Evolutionary conservation across 2,329 filamentous ascomycete species (phyloP), one percentile per base, ranked within the genome.

Genomic region (Beauveria bassiana): DNA sequence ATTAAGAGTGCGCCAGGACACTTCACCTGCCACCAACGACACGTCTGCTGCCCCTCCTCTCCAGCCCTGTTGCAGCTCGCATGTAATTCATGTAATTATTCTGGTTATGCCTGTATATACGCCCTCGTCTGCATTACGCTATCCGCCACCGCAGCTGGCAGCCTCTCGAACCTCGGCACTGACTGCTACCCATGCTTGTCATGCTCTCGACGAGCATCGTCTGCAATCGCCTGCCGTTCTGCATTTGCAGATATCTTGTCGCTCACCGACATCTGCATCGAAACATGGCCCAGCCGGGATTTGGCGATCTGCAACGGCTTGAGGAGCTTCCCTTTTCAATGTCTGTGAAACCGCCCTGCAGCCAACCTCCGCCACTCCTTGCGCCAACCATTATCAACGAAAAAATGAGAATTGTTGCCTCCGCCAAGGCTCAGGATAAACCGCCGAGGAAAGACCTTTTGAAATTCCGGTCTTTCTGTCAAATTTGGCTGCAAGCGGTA

Each of bases 41-140:
- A 51, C 51, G 38, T 18, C 22, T 51, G 28, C 47, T 43, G 46
- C 46, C 18, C 46, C 26, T 42, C 46, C 46, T 31, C 34, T 51
- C 34, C 56, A 59, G 56, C 47, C 56, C 56, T 59, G 46, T 46
- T 60, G 49, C 56, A 53, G 58, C 49, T 50, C 47, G 40, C 49
- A 59, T 34, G 28, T 50, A 34, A 34, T 10, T 34, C 49, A 59
- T 34, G 28, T 50, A 34, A 34, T 10, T 34, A 20, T 34, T 46
- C 26, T 53, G 34, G 24, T 8, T 26, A 9, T 34, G 20, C 43
- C 58, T 47, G 38, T 12, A 4, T 20, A 43, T 42, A n/a, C 18
- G 34, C 10, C 47, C 5, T 42, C 22, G 28, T 22, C 18, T 34
- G 8, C 56, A 49, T 18, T 10, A 38, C 38, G 45, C 45, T 22